Evolutionary conservation across 331 rosid species (phyloP).

Genomic region (Ulmus americana): DNA sequence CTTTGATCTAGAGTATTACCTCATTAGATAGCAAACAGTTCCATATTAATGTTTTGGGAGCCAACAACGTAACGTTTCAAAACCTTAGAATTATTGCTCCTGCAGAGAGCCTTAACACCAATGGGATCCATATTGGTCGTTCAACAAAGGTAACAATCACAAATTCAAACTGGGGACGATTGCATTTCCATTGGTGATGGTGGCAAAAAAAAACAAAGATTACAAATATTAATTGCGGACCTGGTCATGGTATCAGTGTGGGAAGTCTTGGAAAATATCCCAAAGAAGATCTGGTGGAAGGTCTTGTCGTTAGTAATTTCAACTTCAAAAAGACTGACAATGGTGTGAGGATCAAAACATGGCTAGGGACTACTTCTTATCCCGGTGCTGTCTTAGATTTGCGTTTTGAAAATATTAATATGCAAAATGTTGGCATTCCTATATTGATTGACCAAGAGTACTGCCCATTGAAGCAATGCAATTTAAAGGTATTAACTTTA

Average conservation of each 20-base stretch:
- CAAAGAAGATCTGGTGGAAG: constrained; percentile 23
- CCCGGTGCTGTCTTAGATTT: constrained; percentile 10
- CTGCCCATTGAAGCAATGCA: constrained; percentile 16
- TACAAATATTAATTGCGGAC: constrained; percentile 26
- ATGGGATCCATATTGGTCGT: constrained; percentile 40
- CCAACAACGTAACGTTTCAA: constrained; percentile 23
- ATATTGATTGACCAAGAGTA: constrained; percentile 18
- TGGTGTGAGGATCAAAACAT: constrained; percentile 40
- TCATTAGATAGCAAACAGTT: constrained; percentile 11
- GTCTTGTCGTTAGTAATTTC: constrained; percentile 21
- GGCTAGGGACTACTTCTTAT: constrained; percentile 17
- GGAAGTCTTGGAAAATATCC: constrained; percentile 37
- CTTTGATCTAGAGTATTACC: constrained; percentile 7
- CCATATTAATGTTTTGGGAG: constrained; percentile 7
- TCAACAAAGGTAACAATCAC: constrained; percentile 26
- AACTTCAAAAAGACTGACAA: constrained; percentile 17
- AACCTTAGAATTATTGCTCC: constrained; percentile 28
- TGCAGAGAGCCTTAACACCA: constrained; percentile 26
- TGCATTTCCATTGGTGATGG: constrained; percentile 40
- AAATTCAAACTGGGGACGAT: constrained; percentile 29
- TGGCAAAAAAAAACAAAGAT: constrained; percentile 17
- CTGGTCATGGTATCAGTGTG: constrained; percentile 39
- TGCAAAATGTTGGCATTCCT: constrained; percentile 20
- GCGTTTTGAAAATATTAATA: constrained; percentile 23
- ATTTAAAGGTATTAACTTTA: neutral